Percentiles rank a stretch among this genome's conserved stretches.
phyloP scores from a whole-genome alignment of 306 rosid species.

The Hylodesmum podocarpum region DNA sequence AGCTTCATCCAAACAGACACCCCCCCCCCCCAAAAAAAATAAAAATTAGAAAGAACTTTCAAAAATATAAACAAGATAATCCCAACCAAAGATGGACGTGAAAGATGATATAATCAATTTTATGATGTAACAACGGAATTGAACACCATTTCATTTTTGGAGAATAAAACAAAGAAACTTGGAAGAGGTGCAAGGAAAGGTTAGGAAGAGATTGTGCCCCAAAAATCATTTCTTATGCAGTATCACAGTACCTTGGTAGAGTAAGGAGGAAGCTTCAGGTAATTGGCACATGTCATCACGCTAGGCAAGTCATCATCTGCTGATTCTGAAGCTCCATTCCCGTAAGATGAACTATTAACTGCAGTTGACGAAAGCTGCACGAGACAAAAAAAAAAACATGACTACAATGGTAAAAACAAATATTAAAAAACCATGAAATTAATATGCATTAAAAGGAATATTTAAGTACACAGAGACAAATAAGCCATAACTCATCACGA shows the following conservation, averaged over 20 bases:
- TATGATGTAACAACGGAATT: background rate
- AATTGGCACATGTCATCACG: slow-evolving; percentile 97
- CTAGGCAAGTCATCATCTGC: slow-evolving; percentile 95
- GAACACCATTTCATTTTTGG: background rate
- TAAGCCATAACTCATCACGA: background rate
- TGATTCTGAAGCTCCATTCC: slow-evolving; percentile 65
- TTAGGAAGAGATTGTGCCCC: background rate
- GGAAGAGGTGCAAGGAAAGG: background rate
- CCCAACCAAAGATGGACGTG: background rate
- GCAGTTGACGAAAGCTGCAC: slow-evolving; percentile 72
- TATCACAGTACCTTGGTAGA: slow-evolving; percentile 72
- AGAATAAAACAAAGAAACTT: slow-evolving; percentile 11
- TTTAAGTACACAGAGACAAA: background rate
- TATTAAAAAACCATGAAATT: background rate
- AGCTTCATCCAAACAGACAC: too few relatives aligned
- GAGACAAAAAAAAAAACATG: background rate
- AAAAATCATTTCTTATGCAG: background rate
- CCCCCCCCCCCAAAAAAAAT: too few relatives aligned
- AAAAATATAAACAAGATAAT: background rate
- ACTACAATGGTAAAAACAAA: background rate
- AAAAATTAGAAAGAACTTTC: background rate
- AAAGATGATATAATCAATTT: background rate
- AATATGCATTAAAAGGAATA: background rate
- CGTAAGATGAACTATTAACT: slow-evolving; percentile 54
- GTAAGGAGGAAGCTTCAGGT: slow-evolving; percentile 95